Conservation (phyloP, 768 basidiomycete species). For the Mycena sanguinolenta region DNA sequence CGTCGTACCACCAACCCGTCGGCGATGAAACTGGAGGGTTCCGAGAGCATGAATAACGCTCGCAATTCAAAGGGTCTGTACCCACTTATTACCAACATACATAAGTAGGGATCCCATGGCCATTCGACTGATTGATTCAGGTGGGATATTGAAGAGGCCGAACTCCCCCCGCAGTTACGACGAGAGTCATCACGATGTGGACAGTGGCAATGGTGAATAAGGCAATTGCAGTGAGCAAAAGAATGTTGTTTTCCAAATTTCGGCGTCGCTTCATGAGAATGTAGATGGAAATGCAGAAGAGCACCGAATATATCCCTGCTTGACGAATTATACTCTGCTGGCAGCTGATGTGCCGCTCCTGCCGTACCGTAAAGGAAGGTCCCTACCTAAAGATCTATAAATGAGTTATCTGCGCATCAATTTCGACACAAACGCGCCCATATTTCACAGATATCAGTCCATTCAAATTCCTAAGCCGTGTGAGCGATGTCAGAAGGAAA, state of each 20-base stretch:
- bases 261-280: slow-evolving; percentile 39
- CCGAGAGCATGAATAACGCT: not conserved
- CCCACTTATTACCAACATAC: slow-evolving; percentile 51
- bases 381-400: not conserved
- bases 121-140: slow-evolving; percentile 41
- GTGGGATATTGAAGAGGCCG: slow-evolving; percentile 44
- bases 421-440: slow-evolving; percentile 3
- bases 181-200: slow-evolving; percentile 46
- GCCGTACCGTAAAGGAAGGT: slow-evolving; percentile 24
- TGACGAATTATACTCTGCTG: not conserved
- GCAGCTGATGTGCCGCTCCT: too few species aligned
- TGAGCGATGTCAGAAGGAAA: not conserved
- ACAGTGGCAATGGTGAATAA: slow-evolving; percentile 47
- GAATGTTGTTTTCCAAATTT: slow-evolving; percentile 41
- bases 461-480: not conserved
- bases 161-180: slow-evolving; percentile 46
- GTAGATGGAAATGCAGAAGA: slow-evolving; percentile 47
- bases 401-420: not conserved
- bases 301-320: slow-evolving; percentile 44
- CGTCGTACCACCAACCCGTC: slow-evolving; percentile 46
- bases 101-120: slow-evolving; percentile 44
- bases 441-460: slow-evolving; percentile 3
- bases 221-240: slow-evolving; percentile 43
- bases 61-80: not conserved
- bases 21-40: slow-evolving; percentile 44